Base-by-base conservation (phyloP, 164 flowering plant species). In the Buxus sempervirens region DNA sequence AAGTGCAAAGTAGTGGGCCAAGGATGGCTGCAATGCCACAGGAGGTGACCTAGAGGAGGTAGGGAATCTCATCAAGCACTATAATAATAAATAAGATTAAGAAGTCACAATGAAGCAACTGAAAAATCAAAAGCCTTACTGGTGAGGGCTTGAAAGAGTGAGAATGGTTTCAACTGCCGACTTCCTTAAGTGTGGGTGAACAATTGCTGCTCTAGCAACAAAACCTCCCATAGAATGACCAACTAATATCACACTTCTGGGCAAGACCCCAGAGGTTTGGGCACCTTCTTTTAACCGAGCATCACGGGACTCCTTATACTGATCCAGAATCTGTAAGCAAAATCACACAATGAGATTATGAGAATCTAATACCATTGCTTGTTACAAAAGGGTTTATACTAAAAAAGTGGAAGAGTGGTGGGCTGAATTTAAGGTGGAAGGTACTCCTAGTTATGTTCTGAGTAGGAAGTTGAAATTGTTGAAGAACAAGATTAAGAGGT, bases 141-240 rank as follows among this genome's bases (percentile, higher is more conserved):
- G 98, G 72, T 96, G 99, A 14, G 99, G 97, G 54, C 86, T 83
- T 72, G 99, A 90, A 76, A 96, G 98, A 1, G 99, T 93, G 63
- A 96, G 79, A 75, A 96, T 69, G 62, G 98, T 93, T 82, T 90
- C 93, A 71, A 96, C 95, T 24, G 96, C 90, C 58, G 79, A 81
- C 76, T 90, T 89, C 77, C 96, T 84, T 59, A 96, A 76, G 63
- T 75, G 77, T 61, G 98, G 97, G 74, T 93, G 98, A 63, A 91
- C 80, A 68, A 80, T 59, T 64, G 95, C 97, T 61, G 97, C 99
- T 80, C 99, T 88, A 51, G 99, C 98, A 75, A 96, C 96, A 87
- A 96, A 96, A 70, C 99, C 99, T 69, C 99, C 99, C 97, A 96
- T 91, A 64, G 99, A 96, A 72, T 96, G 99, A 59, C 99, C 99